phyloP scores from a whole-genome alignment of 345 rosid genomes.

The Rubroshorea leprosula region DNA sequence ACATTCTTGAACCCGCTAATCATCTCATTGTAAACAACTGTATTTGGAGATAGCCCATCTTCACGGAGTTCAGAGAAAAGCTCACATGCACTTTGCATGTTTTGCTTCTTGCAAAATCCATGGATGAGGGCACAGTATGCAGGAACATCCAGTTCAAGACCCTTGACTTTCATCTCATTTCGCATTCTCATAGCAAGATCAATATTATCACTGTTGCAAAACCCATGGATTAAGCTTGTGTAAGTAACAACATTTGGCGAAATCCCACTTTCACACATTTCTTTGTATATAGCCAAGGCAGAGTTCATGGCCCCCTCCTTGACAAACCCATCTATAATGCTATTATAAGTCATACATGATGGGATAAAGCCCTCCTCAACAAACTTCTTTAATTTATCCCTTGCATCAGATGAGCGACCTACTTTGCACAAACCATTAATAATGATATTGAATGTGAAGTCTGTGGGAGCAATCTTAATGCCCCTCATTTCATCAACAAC shows the following conservation, averaged over 20 bases:
- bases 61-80: slow-evolving; percentile 58
- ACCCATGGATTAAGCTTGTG: slow-evolving; percentile 61
- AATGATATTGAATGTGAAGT: slow-evolving; percentile 45
- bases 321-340: slow-evolving; percentile 58
- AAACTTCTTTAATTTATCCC: slow-evolving; percentile 40
- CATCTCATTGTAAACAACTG: slow-evolving; percentile 49
- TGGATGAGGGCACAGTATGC: slow-evolving; percentile 56
- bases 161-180: slow-evolving; percentile 51
- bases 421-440: slow-evolving; percentile 61
- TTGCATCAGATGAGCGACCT: slow-evolving; percentile 53
- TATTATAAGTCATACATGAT: slow-evolving; percentile 48
- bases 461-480: slow-evolving; percentile 42
- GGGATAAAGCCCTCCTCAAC: slow-evolving; percentile 40
- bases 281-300: slow-evolving; percentile 42
- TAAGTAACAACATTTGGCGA: slow-evolving; percentile 59
- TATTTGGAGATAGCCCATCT: slow-evolving; percentile 55
- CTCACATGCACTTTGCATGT: slow-evolving; percentile 48
- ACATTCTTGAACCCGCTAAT: slow-evolving; percentile 56
- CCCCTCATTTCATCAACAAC: slow-evolving; percentile 46
- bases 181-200: slow-evolving; percentile 46
- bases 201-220: slow-evolving; percentile 39
- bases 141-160: slow-evolving; percentile 43
- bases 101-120: slow-evolving; percentile 47
- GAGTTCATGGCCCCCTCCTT: slow-evolving; percentile 49
- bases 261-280: slow-evolving; percentile 53